phyloP scores from a whole-genome alignment of 2,329 filamentous ascomycete genomes.

The Fusarium cicatricum region DNA sequence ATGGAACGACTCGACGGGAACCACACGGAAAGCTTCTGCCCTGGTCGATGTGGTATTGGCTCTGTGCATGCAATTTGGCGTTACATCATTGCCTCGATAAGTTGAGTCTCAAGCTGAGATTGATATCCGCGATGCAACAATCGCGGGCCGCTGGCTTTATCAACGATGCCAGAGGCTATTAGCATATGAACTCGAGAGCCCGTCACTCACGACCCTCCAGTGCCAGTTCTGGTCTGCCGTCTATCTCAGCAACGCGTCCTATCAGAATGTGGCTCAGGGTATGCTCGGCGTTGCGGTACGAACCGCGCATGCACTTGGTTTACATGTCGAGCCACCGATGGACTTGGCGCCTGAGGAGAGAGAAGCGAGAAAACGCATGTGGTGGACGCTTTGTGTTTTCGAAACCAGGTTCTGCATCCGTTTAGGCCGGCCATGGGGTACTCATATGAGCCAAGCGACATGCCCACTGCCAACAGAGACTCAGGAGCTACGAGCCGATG shows the following conservation, averaged over 20 bases:
- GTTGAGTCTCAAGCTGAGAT: background rate
- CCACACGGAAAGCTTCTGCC: slow-evolving; percentile 52
- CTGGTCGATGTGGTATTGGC: slow-evolving; percentile 61
- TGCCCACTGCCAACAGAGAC: background rate
- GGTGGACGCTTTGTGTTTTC: slow-evolving; percentile 59
- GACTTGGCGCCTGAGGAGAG: slow-evolving; percentile 42
- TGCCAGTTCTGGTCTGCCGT: slow-evolving; percentile 52
- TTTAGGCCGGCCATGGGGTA: slow-evolving; percentile 51
- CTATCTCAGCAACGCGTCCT: slow-evolving; percentile 56
- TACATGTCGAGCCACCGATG: slow-evolving; percentile 53
- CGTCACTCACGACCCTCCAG: too few relatives aligned
- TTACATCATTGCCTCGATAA: slow-evolving; percentile 21
- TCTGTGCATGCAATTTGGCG: slow-evolving; percentile 57
- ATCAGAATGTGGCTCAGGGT: slow-evolving; percentile 55
- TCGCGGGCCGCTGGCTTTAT: slow-evolving; percentile 55
- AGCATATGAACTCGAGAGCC: too few relatives aligned
- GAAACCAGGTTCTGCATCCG: slow-evolving; percentile 57
- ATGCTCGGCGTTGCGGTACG: slow-evolving; percentile 50
- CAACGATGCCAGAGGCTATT: slow-evolving; percentile 54
- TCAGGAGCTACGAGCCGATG: background rate
- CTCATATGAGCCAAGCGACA: background rate
- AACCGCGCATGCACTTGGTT: slow-evolving; percentile 54
- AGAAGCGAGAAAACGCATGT: slow-evolving; percentile 57
- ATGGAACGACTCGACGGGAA: background rate
- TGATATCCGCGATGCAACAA: slow-evolving; percentile 46